phyloP scores from a whole-genome alignment of 306 rosid species.

The Trichosanthes cucumerina region DNA sequence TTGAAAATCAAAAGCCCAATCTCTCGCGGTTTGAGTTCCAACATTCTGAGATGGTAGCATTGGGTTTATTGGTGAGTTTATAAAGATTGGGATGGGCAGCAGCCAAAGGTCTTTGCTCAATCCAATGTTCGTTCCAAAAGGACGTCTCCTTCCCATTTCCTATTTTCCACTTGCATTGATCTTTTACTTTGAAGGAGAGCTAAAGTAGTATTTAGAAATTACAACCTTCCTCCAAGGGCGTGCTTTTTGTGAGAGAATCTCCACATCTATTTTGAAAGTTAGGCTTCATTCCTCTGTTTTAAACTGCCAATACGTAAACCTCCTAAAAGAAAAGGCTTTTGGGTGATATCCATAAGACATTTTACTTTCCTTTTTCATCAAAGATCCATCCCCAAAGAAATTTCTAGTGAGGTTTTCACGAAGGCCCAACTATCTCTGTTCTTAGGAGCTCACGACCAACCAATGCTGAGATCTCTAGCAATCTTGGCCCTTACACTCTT shows the following conservation, averaged over 20 bases:
- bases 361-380: neutral
- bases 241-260: neutral
- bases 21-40: neutral
- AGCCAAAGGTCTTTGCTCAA: neutral
- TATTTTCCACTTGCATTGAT: neutral
- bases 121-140: neutral
- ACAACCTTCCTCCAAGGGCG: neutral
- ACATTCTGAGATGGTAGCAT: neutral
- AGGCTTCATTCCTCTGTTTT: neutral
- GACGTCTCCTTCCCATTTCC: neutral
- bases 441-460: neutral
- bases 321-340: neutral
- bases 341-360: neutral
- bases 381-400: neutral
- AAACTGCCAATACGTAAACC: neutral
- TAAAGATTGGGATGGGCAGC: neutral
- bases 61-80: neutral
- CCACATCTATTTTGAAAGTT: neutral
- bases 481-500: neutral
- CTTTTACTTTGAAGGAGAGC: neutral
- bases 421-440: neutral
- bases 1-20: neutral
- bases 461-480: neutral
- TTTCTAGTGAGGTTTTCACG: neutral
- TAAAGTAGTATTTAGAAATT: neutral